These are phyloP conservation scores for Ceratocystiopsis brevicomis DNA, from an alignment of 2,329 filamentous ascomycete species.

Conservation along the genomic window DNA sequence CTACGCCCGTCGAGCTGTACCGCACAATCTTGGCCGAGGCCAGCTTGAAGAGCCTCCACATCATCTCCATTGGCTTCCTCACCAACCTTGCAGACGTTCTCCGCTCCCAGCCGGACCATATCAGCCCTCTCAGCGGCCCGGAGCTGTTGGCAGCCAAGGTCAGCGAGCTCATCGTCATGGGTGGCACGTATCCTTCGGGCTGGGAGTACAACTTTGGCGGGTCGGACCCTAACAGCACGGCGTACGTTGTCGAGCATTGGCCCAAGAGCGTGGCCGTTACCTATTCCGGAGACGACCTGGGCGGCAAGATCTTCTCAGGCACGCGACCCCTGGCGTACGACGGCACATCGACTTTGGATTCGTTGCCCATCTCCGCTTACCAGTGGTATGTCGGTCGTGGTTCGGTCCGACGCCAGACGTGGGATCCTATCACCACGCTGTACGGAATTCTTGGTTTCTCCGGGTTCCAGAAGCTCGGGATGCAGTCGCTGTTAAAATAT, in stretches of 20 bases:
- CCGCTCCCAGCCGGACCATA: conserved; percentile 22
- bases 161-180: conserved; percentile 31
- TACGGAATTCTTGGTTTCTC: conserved; percentile 21
- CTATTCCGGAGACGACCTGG: conserved; percentile 26
- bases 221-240: conserved; percentile 18
- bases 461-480: conserved; percentile 3
- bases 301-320: conserved; percentile 19
- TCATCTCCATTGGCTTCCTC: conserved; percentile 27
- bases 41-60: conserved; percentile 23
- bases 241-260: conserved; percentile 28
- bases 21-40: conserved; percentile 22
- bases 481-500: conserved; percentile 16
- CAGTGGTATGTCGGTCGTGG: conserved; percentile 17
- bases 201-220: conserved; percentile 30
- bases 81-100: conserved; percentile 28
- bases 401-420: conserved; percentile 16
- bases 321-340: conserved; percentile 15
- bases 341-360: not conserved
- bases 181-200: conserved; percentile 28
- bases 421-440: conserved; percentile 24
- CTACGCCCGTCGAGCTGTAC: conserved; percentile 26
- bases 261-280: conserved; percentile 15
- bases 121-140: conserved; percentile 20
- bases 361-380: conserved; percentile 14
- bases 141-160: conserved; percentile 26